Evolutionary conservation across 176 grass and related monocot genomes (phyloP), one percentile per base, ranked within the genome.

Genomic region (Eremochloa ophiuroides): DNA sequence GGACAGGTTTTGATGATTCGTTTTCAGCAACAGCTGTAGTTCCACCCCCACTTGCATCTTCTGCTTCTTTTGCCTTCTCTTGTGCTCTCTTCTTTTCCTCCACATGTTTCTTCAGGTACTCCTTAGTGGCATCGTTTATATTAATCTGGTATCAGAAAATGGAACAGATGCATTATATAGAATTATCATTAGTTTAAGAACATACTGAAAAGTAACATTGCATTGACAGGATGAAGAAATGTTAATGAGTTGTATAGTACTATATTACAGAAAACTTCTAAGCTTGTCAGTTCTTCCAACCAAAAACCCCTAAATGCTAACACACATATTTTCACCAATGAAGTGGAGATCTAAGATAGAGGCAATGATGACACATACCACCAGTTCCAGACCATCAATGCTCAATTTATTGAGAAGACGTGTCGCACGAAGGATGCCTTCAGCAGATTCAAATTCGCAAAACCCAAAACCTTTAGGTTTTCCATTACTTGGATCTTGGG

Each of bases 401-500:
- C 83, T 96, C 85, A 99, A 74, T 90, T 93, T 99, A 59, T 86
- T 89, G 29, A 99, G 93, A 76, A 99, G 89, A 39, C 97, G 86
- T 23, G 94, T 85, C 38, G 97, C 93, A 66, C 97, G 72, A 82
- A 96, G 88, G 69, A 99, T 87, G 62, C 97, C 93, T 86, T 99
- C 97, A 62, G 97, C 93, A 88, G 88, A 85, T 91, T 96, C 97
- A 80, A 99, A 99, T 87, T 96, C 97, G 71, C 93, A 99, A 93
- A 95, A 99, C 11, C 91, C 97, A 92, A 99, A 99, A 30, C 88
- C 85, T 84, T 93, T 93, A 71, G 89, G 97, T 64, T 71, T 96
- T 51, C 91, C 91, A 75, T 90, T 88, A 90, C 93, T 96, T 84
- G 93, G 97, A 91, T 99, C 91, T 83, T 93, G 91, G 7, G 93